Percentiles rank a stretch among this genome's conserved stretches.
These are phyloP conservation scores for Geotrichum restrictum DNA, from an alignment of 1,139 yeast genomes.

Conservation along the genomic window DNA sequence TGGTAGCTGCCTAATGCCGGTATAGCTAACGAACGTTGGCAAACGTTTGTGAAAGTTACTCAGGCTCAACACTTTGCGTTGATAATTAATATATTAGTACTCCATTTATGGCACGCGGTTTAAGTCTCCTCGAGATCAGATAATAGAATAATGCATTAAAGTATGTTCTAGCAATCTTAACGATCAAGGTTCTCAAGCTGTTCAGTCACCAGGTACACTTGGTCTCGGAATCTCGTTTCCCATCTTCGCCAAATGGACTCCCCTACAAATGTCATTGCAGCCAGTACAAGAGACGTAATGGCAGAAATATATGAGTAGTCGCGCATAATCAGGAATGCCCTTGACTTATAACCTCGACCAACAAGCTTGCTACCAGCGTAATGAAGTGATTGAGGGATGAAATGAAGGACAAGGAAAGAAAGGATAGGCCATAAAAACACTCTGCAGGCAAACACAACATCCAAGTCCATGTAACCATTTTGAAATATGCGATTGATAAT, in stretches of 20 bases:
- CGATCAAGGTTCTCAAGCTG: conserved; percentile 35
- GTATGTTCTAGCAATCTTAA: too few species aligned
- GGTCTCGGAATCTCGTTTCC: conserved; percentile 33
- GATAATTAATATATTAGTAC: too few species aligned
- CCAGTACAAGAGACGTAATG: conserved; percentile 24
- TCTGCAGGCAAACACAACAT: conserved; percentile 1
- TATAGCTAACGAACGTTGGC: too few species aligned
- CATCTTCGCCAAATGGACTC: conserved; percentile 22
- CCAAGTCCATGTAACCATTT: conserved; percentile 15
- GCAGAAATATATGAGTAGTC: conserved; percentile 11
- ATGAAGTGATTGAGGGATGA: conserved; percentile 2
- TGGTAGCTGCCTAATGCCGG: too few species aligned
- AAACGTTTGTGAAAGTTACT: neutral
- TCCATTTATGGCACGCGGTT: too few species aligned
- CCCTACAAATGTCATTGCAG: conserved; percentile 12
- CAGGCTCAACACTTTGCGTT: too few species aligned
- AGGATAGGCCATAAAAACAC: conserved; percentile 2
- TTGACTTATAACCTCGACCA: neutral
- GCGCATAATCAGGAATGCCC: neutral
- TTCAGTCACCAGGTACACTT: conserved; percentile 37
- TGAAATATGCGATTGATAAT: conserved; percentile 3
- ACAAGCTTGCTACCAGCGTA: neutral
- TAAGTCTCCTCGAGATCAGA: neutral
- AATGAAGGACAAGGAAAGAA: neutral
- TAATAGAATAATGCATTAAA: too few species aligned